Conservation (phyloP, 345 rosid species). For the Aethionema arabicum region DNA sequence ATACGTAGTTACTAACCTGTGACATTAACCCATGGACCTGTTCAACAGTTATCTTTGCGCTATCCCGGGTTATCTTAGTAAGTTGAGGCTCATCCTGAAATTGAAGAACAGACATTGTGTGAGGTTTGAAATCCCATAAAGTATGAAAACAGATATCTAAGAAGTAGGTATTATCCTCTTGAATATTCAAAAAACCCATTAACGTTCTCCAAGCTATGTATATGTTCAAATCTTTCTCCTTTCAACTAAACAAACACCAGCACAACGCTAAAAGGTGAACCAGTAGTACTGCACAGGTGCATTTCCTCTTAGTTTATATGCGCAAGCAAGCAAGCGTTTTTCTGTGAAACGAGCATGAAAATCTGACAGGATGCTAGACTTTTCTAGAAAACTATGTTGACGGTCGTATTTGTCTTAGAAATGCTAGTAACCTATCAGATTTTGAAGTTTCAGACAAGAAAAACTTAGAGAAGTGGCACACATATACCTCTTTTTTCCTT, state of each 20-base stretch:
- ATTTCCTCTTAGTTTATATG: background rate
- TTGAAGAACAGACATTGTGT: constrained; percentile 16
- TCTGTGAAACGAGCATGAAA: too few species aligned
- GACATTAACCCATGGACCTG: constrained; percentile 99
- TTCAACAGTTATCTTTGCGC: constrained; percentile 95
- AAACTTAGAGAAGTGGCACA: constrained; percentile 18
- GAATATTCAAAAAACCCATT: constrained; percentile 7
- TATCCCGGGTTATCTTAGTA: constrained; percentile 94
- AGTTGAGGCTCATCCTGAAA: constrained; percentile 95
- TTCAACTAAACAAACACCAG: constrained; percentile 2
- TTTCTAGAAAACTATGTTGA: background rate
- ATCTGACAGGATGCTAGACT: too few species aligned
- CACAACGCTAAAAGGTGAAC: constrained; percentile 10
- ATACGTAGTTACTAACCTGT: constrained; percentile 58
- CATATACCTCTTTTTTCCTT: constrained; percentile 83
- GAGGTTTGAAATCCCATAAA: background rate
- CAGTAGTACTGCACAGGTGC: too few species aligned
- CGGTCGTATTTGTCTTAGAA: background rate
- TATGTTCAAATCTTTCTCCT: background rate
- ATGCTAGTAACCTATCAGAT: background rate
- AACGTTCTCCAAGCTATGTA: background rate
- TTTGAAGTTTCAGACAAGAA: background rate
- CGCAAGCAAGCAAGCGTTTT: background rate
- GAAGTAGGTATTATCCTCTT: constrained; percentile 6
- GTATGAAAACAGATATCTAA: background rate